These are phyloP conservation scores for Apophysomyces variabilis DNA, from an alignment of 371 early-diverging fungal species.

Conservation along the genomic window DNA sequence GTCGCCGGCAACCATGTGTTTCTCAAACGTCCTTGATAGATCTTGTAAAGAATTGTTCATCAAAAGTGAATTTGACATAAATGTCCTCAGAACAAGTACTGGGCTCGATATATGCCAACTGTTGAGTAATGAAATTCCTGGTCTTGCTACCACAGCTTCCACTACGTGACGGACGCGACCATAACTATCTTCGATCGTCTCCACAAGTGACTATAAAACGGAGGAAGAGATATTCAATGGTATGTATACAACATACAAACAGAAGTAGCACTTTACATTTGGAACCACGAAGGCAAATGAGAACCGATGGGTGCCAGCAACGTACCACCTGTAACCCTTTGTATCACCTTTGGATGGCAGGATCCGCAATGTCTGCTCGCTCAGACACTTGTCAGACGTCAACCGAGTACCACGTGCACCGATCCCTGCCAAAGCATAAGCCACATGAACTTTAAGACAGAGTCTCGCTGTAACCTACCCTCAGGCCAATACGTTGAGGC, in stretches of 20 bases:
- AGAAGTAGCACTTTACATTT: conserved; percentile 32
- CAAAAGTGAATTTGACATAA: conserved; percentile 47
- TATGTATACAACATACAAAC: not conserved
- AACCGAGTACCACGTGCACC: conserved; percentile 45
- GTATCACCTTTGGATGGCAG: conserved; percentile 26
- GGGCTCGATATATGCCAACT: conserved; percentile 35
- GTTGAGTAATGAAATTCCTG: conserved; percentile 38
- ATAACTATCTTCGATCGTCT: conserved; percentile 47
- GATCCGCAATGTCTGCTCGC: conserved; percentile 36
- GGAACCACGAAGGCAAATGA: conserved; percentile 48
- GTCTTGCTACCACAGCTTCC: conserved; percentile 41
- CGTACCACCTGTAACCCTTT: conserved; percentile 21
- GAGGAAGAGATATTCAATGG: conserved; percentile 9
- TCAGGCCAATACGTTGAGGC: conserved; percentile 55
- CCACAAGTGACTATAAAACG: conserved; percentile 36
- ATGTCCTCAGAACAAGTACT: conserved; percentile 40
- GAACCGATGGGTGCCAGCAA: conserved; percentile 44
- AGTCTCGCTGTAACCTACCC: conserved; percentile 27
- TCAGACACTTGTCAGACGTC: conserved; percentile 38
- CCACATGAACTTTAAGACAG: not conserved
- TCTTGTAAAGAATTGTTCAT: conserved; percentile 44
- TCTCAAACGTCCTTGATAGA: conserved; percentile 45
- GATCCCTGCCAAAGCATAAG: conserved; percentile 31
- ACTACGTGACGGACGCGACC: conserved; percentile 45
- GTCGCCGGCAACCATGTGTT: conserved; percentile 35